A percentile compares a stretch with the other conserved stretches of the same genome.
phyloP scores from a whole-genome alignment of 192 early-diverging fungal species.

The Chytriomyces confervae region DNA sequence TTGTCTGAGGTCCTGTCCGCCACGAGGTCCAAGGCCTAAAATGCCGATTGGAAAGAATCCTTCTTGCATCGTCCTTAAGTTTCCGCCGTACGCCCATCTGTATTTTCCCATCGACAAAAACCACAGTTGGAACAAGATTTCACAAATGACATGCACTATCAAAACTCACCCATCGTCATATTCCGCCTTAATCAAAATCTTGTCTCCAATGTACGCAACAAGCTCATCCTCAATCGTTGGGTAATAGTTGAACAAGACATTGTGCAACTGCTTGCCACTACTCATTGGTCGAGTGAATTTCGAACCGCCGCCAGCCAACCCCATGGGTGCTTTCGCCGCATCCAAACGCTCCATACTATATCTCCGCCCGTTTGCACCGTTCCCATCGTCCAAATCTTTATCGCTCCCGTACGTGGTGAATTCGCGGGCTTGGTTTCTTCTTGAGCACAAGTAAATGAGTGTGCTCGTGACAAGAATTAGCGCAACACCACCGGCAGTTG shows the following conservation, averaged over 20 bases:
- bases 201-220: neutral
- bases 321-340: neutral
- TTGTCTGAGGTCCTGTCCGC: too few species aligned
- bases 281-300: conserved; percentile 12
- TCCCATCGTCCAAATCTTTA: conserved; percentile 43
- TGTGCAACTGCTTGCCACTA: conserved; percentile 1
- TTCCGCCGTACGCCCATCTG: conserved; percentile 57
- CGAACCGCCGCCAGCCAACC: neutral
- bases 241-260: conserved; percentile 10
- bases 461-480: neutral
- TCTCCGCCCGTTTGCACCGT: conserved; percentile 33
- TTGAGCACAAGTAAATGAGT: conserved; percentile 8
- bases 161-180: conserved; percentile 56
- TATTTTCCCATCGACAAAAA: neutral
- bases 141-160: conserved; percentile 37
- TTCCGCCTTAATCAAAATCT: conserved; percentile 41
- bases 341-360: neutral
- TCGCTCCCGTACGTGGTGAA: neutral
- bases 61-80: conserved; percentile 38
- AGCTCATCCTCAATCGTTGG: conserved; percentile 14
- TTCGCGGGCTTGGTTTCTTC: neutral
- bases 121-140: neutral
- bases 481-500: neutral
- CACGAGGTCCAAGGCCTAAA: neutral
- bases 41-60: conserved; percentile 30